Evolutionary conservation across 2,329 filamentous ascomycete genomes (phyloP).

Genomic region (Beauveria brongniartii): DNA sequence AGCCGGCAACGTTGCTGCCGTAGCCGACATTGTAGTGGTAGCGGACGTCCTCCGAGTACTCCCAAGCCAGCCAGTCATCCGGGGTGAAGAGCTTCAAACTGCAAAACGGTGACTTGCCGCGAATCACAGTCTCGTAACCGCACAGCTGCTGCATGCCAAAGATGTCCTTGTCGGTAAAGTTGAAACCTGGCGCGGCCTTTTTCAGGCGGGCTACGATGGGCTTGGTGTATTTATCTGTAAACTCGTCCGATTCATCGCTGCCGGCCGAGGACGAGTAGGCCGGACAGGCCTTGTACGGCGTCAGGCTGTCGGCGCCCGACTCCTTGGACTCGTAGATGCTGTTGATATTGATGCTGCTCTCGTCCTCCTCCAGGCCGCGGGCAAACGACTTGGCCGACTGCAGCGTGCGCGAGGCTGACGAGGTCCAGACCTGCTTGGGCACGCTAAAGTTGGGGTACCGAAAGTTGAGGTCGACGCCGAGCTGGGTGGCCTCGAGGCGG

Average conservation of each 20-base stretch:
- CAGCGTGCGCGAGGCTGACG: slow-evolving; percentile 53
- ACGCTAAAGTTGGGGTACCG: slow-evolving; percentile 46
- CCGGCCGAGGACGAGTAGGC: slow-evolving; percentile 52
- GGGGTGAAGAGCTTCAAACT: slow-evolving; percentile 49
- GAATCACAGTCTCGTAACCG: slow-evolving; percentile 58
- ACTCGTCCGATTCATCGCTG: slow-evolving; percentile 43
- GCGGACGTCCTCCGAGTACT: slow-evolving; percentile 55
- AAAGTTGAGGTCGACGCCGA: slow-evolving; percentile 50
- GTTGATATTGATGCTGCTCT: slow-evolving; percentile 45
- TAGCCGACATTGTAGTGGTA: slow-evolving; percentile 62
- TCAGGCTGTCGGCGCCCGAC: slow-evolving; percentile 51
- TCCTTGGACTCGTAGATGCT: slow-evolving; percentile 48
- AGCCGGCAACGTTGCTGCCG: slow-evolving; percentile 47
- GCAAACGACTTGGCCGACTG: slow-evolving; percentile 52
- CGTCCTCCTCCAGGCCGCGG: slow-evolving; percentile 44
- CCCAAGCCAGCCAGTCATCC: slow-evolving; percentile 58
- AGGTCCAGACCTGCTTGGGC: slow-evolving; percentile 52
- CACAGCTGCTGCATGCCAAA: slow-evolving; percentile 60
- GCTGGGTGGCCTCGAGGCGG: slow-evolving; percentile 49
- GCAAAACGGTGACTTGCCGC: slow-evolving; percentile 54
- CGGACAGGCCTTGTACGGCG: slow-evolving; percentile 57
- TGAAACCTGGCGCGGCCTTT: slow-evolving; percentile 45
- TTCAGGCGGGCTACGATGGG: slow-evolving; percentile 52
- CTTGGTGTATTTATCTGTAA: slow-evolving; percentile 47
- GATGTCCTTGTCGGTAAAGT: slow-evolving; percentile 55